phyloP scores from a whole-genome alignment of 768 basidiomycete genomes.

The Galerina sulciceps region DNA sequence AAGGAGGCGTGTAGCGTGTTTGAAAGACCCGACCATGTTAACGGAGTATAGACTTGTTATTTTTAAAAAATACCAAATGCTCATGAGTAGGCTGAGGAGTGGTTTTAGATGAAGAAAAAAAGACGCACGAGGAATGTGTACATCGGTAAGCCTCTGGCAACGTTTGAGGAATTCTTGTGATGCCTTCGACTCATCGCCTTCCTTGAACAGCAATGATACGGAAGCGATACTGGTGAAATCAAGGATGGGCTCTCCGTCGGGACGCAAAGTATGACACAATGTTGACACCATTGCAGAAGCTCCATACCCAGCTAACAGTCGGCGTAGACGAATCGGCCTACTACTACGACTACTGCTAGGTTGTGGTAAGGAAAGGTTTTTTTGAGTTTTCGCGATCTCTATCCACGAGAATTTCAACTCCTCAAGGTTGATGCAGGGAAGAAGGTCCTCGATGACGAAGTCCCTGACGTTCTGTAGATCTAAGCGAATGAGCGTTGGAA shows the following conservation, averaged over 20 bases:
- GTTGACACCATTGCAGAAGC: not conserved
- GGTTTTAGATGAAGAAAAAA: no score
- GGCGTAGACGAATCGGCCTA: not conserved
- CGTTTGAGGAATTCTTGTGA: not conserved
- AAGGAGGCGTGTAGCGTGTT: not conserved
- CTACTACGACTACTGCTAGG: no score
- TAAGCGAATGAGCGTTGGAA: conserved; percentile 4
- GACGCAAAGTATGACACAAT: not conserved
- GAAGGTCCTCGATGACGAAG: not conserved
- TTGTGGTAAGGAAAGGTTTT: not conserved
- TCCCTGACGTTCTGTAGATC: not conserved
- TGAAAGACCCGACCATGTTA: not conserved
- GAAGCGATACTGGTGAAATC: not conserved
- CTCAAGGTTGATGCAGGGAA: not conserved
- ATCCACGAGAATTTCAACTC: not conserved
- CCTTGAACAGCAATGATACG: not conserved
- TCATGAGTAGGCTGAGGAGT: no score
- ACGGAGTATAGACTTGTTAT: not conserved
- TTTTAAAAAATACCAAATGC: no score
- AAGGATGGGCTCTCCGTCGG: not conserved
- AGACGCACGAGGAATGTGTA: not conserved
- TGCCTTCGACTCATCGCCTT: not conserved
- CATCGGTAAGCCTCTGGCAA: not conserved
- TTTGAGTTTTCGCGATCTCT: not conserved
- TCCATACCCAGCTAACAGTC: not conserved